These are phyloP conservation scores for Amanita pseudoporphyria DNA, from an alignment of 768 basidiomycete species.

Conservation along the genomic window DNA sequence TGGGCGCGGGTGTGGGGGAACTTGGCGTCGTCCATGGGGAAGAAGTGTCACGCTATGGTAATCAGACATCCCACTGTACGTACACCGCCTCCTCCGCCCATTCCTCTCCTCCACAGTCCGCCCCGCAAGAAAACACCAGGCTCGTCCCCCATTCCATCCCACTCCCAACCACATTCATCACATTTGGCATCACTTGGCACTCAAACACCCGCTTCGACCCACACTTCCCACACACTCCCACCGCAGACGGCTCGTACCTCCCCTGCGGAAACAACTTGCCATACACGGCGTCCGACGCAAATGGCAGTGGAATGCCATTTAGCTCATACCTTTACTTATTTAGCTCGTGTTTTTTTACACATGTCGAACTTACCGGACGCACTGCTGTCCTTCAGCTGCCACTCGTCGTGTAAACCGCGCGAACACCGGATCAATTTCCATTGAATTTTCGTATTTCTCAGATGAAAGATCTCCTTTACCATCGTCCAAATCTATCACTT, in stretches of 20 bases:
- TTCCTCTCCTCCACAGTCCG: slow-evolving; percentile 55
- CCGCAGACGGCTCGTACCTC: slow-evolving; percentile 40
- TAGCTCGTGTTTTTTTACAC: neutral
- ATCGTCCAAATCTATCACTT: slow-evolving; percentile 30
- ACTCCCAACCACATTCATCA: slow-evolving; percentile 63
- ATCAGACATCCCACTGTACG: slow-evolving; percentile 51
- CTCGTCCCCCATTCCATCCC: slow-evolving; percentile 95
- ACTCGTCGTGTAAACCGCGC: slow-evolving; percentile 75
- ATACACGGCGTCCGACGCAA: slow-evolving; percentile 68
- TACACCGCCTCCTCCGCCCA: slow-evolving; percentile 75
- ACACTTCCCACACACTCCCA: slow-evolving; percentile 66
- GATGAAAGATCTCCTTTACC: slow-evolving; percentile 34
- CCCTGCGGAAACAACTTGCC: slow-evolving; percentile 64
- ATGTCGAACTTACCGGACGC: slow-evolving; percentile 57
- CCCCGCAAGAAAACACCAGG: slow-evolving; percentile 79
- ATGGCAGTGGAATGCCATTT: slow-evolving; percentile 78
- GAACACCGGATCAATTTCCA: slow-evolving; percentile 77
- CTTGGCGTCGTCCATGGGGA: slow-evolving; percentile 20
- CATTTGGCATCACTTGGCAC: slow-evolving; percentile 89
- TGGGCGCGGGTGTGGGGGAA: slow-evolving; percentile 83
- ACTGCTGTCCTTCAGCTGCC: slow-evolving; percentile 67
- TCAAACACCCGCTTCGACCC: slow-evolving; percentile 69
- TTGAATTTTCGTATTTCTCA: slow-evolving; percentile 76
- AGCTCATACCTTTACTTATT: slow-evolving; percentile 67
- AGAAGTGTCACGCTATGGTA: neutral